Evolutionary conservation across 2,329 filamentous ascomycete species (phyloP).

Genomic region (Aureobasidium musti): DNA sequence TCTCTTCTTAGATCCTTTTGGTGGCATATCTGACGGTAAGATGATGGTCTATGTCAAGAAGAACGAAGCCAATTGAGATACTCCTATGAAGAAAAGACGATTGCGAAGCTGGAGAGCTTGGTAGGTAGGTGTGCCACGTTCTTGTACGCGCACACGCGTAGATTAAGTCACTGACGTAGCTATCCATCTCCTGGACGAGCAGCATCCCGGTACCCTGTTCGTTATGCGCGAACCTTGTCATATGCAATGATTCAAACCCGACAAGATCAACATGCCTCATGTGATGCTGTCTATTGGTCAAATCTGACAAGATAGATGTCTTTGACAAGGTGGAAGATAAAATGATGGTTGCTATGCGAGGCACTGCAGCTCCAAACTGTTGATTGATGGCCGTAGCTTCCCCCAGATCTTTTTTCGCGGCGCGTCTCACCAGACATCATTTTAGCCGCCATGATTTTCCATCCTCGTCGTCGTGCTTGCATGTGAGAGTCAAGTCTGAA

Average conservation of each 20-base stretch:
- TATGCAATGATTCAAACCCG: no score
- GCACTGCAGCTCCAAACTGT: constrained; percentile 2
- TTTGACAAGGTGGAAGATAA: neutral
- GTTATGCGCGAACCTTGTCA: neutral
- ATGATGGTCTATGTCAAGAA: no score
- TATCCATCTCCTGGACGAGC: no score
- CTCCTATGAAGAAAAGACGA: neutral
- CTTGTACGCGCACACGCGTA: constrained; percentile 11
- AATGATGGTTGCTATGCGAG: constrained; percentile 7
- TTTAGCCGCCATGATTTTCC: neutral
- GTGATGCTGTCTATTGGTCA: neutral
- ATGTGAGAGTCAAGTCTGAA: neutral
- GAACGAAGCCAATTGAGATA: neutral
- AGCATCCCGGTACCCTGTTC: neutral
- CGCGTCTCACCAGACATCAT: neutral
- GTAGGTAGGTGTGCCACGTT: neutral
- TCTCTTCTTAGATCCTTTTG: constrained; percentile 17
- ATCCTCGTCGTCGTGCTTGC: neutral
- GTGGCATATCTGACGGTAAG: neutral
- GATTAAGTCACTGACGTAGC: neutral
- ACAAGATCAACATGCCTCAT: neutral
- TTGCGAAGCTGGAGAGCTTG: neutral
- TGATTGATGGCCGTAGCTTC: constrained; percentile 17
- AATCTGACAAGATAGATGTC: neutral
- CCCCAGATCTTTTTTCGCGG: constrained; percentile 24